A percentile compares a stretch with the other conserved stretches of the same genome.
Conservation (phyloP, 1,284 basidiomycete genomes). For the Irpex sp. region DNA sequence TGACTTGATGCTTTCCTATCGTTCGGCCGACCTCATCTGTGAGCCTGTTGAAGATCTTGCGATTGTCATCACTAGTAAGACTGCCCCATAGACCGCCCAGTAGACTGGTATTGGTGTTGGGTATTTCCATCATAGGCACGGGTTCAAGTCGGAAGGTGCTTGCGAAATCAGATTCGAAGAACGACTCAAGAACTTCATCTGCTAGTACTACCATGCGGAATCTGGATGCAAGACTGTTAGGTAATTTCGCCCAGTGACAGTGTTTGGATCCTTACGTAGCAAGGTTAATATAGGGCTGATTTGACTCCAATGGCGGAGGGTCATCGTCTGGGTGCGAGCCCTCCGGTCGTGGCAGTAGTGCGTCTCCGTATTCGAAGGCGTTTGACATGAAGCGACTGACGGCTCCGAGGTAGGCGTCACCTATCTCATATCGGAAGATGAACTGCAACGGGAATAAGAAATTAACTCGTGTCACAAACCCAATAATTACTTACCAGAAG, state of each 20-base stretch:
- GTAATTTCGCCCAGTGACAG: background rate
- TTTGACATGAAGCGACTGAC: conserved; percentile 96
- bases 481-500: conserved; percentile 64
- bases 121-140: conserved; percentile 63
- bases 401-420: conserved; percentile 94
- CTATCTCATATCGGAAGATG: conserved; percentile 97
- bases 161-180: conserved; percentile 89
- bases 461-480: background rate
- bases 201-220: conserved; percentile 98
- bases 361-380: conserved; percentile 94
- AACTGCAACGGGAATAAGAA: conserved; percentile 49
- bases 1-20: conserved; percentile 85
- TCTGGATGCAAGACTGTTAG: conserved; percentile 36
- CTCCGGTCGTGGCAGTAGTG: conserved; percentile 58
- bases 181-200: conserved; percentile 91
- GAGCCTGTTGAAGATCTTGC: conserved; percentile 80
- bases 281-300: conserved; percentile 85
- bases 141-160: conserved; percentile 83
- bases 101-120: conserved; percentile 56
- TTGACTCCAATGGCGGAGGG: conserved; percentile 52
- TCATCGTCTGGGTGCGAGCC: conserved; percentile 41
- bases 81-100: conserved; percentile 85
- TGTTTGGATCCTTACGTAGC: conserved; percentile 54
- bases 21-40: conserved; percentile 93
- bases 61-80: conserved; percentile 86